Evolutionary conservation across 306 rosid genomes (phyloP).

Genomic region (Prinsepia uniflora): DNA sequence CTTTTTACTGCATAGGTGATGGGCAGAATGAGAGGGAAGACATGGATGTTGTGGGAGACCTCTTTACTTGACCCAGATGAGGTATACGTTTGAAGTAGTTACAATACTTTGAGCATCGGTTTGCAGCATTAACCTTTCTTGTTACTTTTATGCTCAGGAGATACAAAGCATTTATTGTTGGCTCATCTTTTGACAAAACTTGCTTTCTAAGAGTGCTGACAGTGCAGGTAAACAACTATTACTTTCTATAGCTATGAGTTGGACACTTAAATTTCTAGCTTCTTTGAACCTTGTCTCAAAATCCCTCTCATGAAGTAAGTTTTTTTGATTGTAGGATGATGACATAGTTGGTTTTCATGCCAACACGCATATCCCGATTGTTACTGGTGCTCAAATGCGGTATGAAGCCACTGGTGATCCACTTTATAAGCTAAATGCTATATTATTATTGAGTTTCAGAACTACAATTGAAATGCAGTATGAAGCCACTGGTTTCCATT

Average conservation of each 20-base stretch:
- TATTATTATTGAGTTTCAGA: slow-evolving; percentile 10
- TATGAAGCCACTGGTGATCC: slow-evolving; percentile 87
- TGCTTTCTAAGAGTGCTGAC: slow-evolving; percentile 85
- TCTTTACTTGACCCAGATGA: slow-evolving; percentile 96
- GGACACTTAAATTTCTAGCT: background rate
- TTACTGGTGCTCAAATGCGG: slow-evolving; percentile 82
- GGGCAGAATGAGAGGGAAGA: slow-evolving; percentile 99
- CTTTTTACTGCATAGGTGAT: slow-evolving; percentile 54
- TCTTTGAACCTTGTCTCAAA: background rate
- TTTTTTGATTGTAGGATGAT: slow-evolving; percentile 47
- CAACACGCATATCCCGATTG: slow-evolving; percentile 85
- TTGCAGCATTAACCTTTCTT: slow-evolving; percentile 13
- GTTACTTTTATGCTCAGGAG: slow-evolving; percentile 37
- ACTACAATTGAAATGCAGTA: background rate
- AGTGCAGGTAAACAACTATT: slow-evolving; percentile 52
- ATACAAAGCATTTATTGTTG: slow-evolving; percentile 60
- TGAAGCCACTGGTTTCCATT: background rate
- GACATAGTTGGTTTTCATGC: slow-evolving; percentile 67
- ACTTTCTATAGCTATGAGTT: background rate
- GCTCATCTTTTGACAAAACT: slow-evolving; percentile 90
- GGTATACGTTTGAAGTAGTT: slow-evolving; percentile 43
- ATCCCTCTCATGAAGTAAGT: slow-evolving; percentile 3
- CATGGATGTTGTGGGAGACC: slow-evolving; percentile 90
- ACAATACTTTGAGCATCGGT: background rate
- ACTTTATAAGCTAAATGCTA: slow-evolving; percentile 60